Evolutionary conservation across 371 early-diverging fungal species (phyloP), one percentile per base, ranked within the genome.

Genomic region (Rhizopus arrhizus): DNA sequence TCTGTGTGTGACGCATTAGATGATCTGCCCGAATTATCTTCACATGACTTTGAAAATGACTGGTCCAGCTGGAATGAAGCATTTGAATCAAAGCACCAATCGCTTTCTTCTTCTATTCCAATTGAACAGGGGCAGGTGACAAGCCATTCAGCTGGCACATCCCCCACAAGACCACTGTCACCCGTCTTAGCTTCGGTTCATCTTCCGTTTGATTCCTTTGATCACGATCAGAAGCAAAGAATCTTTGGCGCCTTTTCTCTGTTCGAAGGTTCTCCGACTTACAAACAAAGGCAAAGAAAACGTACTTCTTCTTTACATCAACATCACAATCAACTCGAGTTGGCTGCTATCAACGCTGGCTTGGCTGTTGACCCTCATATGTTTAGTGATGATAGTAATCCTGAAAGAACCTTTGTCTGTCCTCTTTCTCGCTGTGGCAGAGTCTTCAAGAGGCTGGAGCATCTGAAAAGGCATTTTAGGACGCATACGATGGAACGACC

Each of bases 391-490:
- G 33, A 43, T 11, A 31, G 3, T 40, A 65, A 43, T 10, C 13
- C 56, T 22, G 62, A 61, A 36, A 61, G 54, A 16, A 22, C 29
- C 4, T 63, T 46, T 55, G 38, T 56, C 3, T 84, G 85, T 41
- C 59, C 70, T 45, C 61, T 80, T 3, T 68, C 79, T 53, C 67
- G 65, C 9, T 85, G 85, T 61, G 78, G 75, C 35, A 69, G 77
- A 33, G 57, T 73, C 2, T 85, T 85, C 65, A 93, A 92, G 68
- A 81, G 94, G 8, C 73, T 84, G 52, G 95, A 95, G 64, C 93
- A 94, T 69, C 69, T 94, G 48, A 89, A 89, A 57, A 79, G 96
- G n/a, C 94, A 94, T 63, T 74, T 87, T 64, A 81, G 91, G 38
- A 89, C 88, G 16, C 94, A 93, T 64, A 89, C 91, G 8, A 81